A percentile compares a stretch with the other conserved stretches of the same genome.
Evolutionary conservation across 148 eudicot genomes (phyloP).

Genomic region (Fallopia convolvulus): DNA sequence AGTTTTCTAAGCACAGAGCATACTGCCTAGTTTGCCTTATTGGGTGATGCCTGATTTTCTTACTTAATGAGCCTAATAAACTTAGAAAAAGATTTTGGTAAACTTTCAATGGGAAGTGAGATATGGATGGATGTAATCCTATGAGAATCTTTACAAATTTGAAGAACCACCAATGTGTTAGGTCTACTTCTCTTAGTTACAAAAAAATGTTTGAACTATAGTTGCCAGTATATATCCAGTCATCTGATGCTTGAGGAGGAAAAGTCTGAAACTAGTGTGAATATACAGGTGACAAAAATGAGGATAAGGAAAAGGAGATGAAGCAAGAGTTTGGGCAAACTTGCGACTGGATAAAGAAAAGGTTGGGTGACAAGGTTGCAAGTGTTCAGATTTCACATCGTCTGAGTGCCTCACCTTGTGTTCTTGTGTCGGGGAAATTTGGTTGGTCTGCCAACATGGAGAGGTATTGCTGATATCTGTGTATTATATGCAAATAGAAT

Average conservation of each 20-base stretch:
- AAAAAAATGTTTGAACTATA: neutral
- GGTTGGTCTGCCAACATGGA: conserved; percentile 99
- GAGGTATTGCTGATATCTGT: conserved; percentile 37
- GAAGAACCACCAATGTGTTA: neutral
- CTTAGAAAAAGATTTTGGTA: neutral
- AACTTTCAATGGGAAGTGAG: neutral
- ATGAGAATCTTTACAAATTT: neutral
- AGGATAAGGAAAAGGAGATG: conserved; percentile 61
- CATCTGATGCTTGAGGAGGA: neutral
- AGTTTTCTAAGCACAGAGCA: neutral
- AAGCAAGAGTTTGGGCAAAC: conserved; percentile 78
- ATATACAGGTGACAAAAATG: conserved; percentile 69
- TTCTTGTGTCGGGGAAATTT: conserved; percentile 81
- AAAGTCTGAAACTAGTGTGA: neutral
- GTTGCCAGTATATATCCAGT: neutral
- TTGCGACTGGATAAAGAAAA: conserved; percentile 94
- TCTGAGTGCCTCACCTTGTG: conserved; percentile 86
- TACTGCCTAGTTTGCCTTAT: neutral
- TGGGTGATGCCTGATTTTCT: neutral
- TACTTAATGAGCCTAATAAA: neutral
- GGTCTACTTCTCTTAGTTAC: neutral
- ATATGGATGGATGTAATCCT: neutral
- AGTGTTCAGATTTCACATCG: conserved; percentile 89
- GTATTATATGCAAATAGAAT: neutral
- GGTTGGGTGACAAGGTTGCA: conserved; percentile 82